Conservation (phyloP, 768 basidiomycete species). For the Daedaleopsis sinensis region DNA sequence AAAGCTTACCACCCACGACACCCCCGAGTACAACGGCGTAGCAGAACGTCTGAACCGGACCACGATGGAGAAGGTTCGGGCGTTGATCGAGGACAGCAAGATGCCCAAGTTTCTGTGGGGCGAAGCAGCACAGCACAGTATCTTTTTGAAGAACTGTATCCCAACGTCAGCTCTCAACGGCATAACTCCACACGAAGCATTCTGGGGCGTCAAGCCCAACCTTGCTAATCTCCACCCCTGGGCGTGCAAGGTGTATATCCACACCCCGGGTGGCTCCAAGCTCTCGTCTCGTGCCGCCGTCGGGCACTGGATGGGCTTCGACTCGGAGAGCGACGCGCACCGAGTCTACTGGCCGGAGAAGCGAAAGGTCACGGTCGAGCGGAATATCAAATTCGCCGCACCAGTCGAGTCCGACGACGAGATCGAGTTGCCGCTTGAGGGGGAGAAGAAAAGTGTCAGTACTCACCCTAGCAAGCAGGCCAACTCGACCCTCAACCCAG, state of each 20-base stretch:
- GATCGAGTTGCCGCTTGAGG: constrained; percentile 18
- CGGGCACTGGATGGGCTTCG: constrained; percentile 17
- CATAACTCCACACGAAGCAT: constrained; percentile 24
- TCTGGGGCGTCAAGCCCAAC: constrained; percentile 19
- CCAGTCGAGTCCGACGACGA: not conserved
- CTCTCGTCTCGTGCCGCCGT: not conserved
- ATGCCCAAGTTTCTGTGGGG: constrained; percentile 33
- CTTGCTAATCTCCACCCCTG: constrained; percentile 20
- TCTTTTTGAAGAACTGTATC: constrained; percentile 25
- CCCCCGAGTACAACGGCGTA: constrained; percentile 47
- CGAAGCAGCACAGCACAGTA: constrained; percentile 29
- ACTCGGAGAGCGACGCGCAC: constrained; percentile 29
- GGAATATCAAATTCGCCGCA: constrained; percentile 23
- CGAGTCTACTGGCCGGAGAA: constrained; percentile 38
- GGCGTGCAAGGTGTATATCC: constrained; percentile 13
- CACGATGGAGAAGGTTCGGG: constrained; percentile 24
- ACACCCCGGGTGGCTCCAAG: constrained; percentile 6
- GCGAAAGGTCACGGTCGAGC: constrained; percentile 29
- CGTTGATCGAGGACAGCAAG: constrained; percentile 27
- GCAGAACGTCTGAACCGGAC: constrained; percentile 35
- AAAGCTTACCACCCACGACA: constrained; percentile 44
- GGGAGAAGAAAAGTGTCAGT: constrained; percentile 3
- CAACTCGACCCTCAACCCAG: no score
- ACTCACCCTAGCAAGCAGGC: no score
- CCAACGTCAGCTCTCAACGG: constrained; percentile 17